These are phyloP conservation scores for Fremontodendron californicum DNA, from an alignment of 345 rosid genomes.

Conservation along the genomic window DNA sequence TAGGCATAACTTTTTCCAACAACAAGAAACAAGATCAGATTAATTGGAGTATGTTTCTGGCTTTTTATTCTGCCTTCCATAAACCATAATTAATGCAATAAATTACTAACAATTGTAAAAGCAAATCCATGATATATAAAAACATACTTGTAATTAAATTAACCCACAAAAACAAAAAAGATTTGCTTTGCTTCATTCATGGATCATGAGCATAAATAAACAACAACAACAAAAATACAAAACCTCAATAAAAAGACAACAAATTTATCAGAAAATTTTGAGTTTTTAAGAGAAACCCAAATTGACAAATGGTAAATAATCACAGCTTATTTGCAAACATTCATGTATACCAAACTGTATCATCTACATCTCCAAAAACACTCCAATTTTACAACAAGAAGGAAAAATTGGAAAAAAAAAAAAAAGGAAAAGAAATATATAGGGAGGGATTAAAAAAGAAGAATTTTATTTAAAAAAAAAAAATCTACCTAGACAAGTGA, in stretches of 20 bases:
- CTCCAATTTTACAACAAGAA: neutral
- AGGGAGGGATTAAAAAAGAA: neutral
- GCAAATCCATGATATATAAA: neutral
- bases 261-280: neutral
- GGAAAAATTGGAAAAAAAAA: neutral
- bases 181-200: neutral
- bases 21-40: neutral
- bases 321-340: neutral
- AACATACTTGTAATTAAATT: neutral
- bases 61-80: neutral
- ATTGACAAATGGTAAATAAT: neutral
- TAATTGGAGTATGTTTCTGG: neutral
- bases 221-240: neutral
- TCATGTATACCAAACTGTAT: neutral
- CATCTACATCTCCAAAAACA: neutral
- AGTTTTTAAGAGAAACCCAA: neutral
- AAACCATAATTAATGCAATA: neutral
- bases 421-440: neutral
- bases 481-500: constrained; percentile 11
- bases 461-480: neutral
- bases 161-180: neutral
- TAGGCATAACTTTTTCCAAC: neutral
- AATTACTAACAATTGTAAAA: neutral
- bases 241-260: neutral
- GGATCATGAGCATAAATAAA: neutral